A percentile compares a stretch with the other conserved stretches of the same genome.
phyloP scores from a whole-genome alignment of 2,329 filamentous ascomycete genomes.

The Bipolaris bicolor region DNA sequence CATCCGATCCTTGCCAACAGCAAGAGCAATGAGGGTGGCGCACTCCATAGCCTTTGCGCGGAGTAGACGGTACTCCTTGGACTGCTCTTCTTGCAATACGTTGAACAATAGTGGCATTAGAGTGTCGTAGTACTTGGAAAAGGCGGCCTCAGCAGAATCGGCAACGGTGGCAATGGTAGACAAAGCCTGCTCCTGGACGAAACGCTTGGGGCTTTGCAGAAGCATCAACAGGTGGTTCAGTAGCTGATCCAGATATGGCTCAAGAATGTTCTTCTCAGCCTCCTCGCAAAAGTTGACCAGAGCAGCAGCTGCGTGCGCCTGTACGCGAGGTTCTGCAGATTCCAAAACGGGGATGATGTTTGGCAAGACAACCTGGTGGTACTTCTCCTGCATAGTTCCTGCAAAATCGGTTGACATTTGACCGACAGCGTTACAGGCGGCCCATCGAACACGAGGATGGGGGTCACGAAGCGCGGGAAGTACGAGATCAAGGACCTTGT shows the following conservation, averaged over 20 bases:
- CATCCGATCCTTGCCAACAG: slow-evolving; percentile 92
- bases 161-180: slow-evolving; percentile 98
- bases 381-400: slow-evolving; percentile 95
- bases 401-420: slow-evolving; percentile 99
- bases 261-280: slow-evolving; percentile 87
- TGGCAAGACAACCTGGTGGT: slow-evolving; percentile 83
- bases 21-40: slow-evolving; percentile 91
- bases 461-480: slow-evolving; percentile 87
- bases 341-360: slow-evolving; percentile 92
- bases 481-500: slow-evolving; percentile 93
- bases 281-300: slow-evolving; percentile 99
- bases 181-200: slow-evolving; percentile 95
- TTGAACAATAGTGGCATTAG: slow-evolving; percentile 94
- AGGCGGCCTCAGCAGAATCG: slow-evolving; percentile 95
- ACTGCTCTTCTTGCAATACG: slow-evolving; percentile 86
- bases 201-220: slow-evolving; percentile 89
- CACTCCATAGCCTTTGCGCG: slow-evolving; percentile 99
- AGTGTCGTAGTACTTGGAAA: slow-evolving; percentile 92
- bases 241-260: slow-evolving; percentile 90
- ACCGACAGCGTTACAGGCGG: slow-evolving; percentile 96
- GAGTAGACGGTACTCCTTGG: slow-evolving; percentile 89
- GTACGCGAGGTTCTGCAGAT: slow-evolving; percentile 88
- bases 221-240: slow-evolving; percentile 85
- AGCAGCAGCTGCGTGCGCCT: slow-evolving; percentile 96
- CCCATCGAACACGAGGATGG: slow-evolving; percentile 94